Evolutionary conservation across 140 eudicot genomes (phyloP).

Genomic region (Senecio squalidus): DNA sequence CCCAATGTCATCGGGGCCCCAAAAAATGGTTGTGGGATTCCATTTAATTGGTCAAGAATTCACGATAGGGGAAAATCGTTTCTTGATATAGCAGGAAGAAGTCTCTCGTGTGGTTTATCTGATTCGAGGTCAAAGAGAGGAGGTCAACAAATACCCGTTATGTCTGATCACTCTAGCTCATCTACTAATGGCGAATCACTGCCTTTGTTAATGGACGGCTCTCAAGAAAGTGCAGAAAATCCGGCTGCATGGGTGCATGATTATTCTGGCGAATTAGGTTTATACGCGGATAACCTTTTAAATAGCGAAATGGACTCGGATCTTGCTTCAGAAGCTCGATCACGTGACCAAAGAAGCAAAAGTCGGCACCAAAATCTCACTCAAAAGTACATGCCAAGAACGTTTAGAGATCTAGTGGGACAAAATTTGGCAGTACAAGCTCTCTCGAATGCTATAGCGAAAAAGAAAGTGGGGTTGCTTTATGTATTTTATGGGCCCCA

Average conservation of each 20-base stretch:
- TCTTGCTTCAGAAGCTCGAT: conserved; percentile 81
- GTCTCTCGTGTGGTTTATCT: conserved; percentile 92
- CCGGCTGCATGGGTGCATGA: conserved; percentile 77
- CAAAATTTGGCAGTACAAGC: conserved; percentile 87
- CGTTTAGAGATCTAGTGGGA: conserved; percentile 84
- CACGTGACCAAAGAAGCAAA: conserved; percentile 33
- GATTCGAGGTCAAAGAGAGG: conserved; percentile 59
- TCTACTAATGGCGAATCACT: conserved; percentile 57
- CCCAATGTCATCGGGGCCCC: conserved; percentile 55
- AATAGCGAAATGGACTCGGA: conserved; percentile 59
- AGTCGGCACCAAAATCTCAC: conserved; percentile 81
- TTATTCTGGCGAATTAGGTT: conserved; percentile 92
- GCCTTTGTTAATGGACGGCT: conserved; percentile 68
- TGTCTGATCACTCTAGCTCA: conserved; percentile 59
- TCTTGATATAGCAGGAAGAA: conserved; percentile 86
- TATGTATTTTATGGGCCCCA: conserved; percentile 95
- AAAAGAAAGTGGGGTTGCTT: conserved; percentile 66
- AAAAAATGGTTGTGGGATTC: conserved; percentile 81
- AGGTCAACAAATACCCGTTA: conserved; percentile 41
- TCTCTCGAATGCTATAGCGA: conserved; percentile 72
- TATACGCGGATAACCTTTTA: conserved; percentile 66
- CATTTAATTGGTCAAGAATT: conserved; percentile 96
- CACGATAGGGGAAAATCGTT: conserved; percentile 74
- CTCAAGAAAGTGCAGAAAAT: conserved; percentile 61
- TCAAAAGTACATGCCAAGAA: conserved; percentile 85